These are phyloP conservation scores for Geotrichum fermentans DNA, from an alignment of 1,139 yeast species.

Conservation along the genomic window DNA sequence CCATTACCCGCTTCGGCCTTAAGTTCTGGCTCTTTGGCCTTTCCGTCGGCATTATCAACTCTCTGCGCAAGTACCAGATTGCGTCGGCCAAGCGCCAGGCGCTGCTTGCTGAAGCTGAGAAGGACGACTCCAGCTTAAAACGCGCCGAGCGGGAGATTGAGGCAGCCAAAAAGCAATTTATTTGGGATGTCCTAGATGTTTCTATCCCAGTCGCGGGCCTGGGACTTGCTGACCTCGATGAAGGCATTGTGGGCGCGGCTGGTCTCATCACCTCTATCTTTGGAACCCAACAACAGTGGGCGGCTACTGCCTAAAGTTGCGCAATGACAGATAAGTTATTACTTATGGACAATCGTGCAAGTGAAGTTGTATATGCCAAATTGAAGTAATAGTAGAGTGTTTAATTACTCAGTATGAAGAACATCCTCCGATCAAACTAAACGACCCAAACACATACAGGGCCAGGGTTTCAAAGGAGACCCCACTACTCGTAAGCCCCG, in stretches of 20 bases:
- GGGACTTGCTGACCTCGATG: constrained; percentile 55
- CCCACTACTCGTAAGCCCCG: too few relatives aligned
- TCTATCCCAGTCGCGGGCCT: constrained; percentile 72
- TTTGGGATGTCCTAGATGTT: constrained; percentile 76
- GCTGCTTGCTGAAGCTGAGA: constrained; percentile 29
- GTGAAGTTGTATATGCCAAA: too few relatives aligned
- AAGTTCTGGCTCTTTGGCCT: constrained; percentile 79
- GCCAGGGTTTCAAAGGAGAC: too few relatives aligned
- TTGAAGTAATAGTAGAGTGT: too few relatives aligned
- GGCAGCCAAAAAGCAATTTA: constrained; percentile 56
- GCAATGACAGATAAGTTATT: too few relatives aligned
- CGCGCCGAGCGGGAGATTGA: constrained; percentile 39
- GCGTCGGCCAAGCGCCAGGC: constrained; percentile 39
- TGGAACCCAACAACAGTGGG: constrained; percentile 76
- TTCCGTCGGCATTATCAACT: constrained; percentile 55
- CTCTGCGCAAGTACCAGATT: constrained; percentile 46
- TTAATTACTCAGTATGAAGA: too few relatives aligned
- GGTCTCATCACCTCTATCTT: constrained; percentile 78
- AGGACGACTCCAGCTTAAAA: constrained; percentile 40
- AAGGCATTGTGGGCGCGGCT: constrained; percentile 78
- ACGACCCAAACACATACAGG: too few relatives aligned
- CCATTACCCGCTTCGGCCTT: constrained; percentile 36
- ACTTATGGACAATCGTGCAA: too few relatives aligned
- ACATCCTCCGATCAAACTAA: too few relatives aligned
- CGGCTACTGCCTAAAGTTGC: constrained; percentile 19